These are phyloP conservation scores for Cyphellophora attinorum DNA, from an alignment of 2,329 filamentous ascomycete genomes.

Conservation along the genomic window DNA sequence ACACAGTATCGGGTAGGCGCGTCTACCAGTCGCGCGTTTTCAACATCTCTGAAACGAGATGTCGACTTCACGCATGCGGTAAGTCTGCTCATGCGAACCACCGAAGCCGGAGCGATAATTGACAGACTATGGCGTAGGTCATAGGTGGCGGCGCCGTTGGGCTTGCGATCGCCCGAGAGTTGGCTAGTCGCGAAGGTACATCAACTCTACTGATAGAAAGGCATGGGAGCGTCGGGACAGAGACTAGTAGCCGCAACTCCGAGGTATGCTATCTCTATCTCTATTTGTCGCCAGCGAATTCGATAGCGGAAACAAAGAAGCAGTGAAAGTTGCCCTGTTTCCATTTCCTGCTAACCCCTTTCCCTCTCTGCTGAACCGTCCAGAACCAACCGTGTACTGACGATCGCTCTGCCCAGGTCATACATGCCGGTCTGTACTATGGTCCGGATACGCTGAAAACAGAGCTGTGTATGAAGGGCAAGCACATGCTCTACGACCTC, in stretches of 20 bases:
- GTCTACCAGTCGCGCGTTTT: constrained; percentile 28
- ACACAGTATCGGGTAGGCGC: background rate
- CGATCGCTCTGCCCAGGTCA: constrained; percentile 47
- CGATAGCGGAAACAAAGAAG: too few relatives aligned
- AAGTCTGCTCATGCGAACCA: constrained; percentile 6
- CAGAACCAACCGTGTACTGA: background rate
- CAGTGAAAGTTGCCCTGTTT: constrained; percentile 7
- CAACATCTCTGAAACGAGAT: constrained; percentile 26
- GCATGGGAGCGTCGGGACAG: constrained; percentile 64
- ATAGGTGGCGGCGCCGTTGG: constrained; percentile 69
- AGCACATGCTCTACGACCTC: constrained; percentile 66
- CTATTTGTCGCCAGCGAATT: too few relatives aligned
- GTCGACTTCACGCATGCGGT: constrained; percentile 57
- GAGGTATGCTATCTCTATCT: constrained; percentile 49
- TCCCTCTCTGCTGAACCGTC: background rate
- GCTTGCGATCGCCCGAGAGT: constrained; percentile 64
- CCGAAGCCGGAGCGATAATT: background rate
- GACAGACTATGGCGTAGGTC: constrained; percentile 31
- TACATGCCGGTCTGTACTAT: constrained; percentile 94
- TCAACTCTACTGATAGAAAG: constrained; percentile 74
- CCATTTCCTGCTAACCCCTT: constrained; percentile 4
- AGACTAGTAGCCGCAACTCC: constrained; percentile 83
- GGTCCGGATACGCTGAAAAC: constrained; percentile 69
- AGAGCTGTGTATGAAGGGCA: constrained; percentile 67
- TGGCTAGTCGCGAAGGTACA: constrained; percentile 51